phyloP scores from a whole-genome alignment of 306 rosid species.

The Trifolium repens region DNA sequence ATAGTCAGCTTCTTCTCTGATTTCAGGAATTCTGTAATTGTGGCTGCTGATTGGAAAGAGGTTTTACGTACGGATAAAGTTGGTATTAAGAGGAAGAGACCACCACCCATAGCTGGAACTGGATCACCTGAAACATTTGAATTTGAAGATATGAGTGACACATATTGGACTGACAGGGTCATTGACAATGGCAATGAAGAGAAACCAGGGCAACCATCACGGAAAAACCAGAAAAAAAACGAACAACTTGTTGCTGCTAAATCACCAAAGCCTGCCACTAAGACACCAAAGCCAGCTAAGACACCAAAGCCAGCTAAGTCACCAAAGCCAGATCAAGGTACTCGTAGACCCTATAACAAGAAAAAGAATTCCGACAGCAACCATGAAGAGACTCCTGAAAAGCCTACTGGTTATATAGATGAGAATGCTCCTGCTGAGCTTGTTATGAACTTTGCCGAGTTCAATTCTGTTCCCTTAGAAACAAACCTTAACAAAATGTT shows the following conservation, averaged over 20 bases:
- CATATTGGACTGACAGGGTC: constrained; percentile 95
- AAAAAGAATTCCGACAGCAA: constrained; percentile 59
- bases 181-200: constrained; percentile 85
- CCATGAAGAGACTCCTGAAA: constrained; percentile 53
- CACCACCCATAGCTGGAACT: constrained; percentile 39
- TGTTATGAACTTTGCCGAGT: constrained; percentile 87
- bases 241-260: constrained; percentile 53
- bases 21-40: constrained; percentile 68
- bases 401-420: constrained; percentile 69
- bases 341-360: constrained; percentile 75
- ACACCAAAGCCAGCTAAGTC: constrained; percentile 40
- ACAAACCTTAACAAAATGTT: constrained; percentile 78
- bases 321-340: constrained; percentile 63
- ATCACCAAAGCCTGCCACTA: constrained; percentile 47
- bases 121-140: constrained; percentile 79
- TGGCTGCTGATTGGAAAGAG: constrained; percentile 52
- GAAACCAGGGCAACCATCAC: constrained; percentile 59
- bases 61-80: constrained; percentile 47
- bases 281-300: background rate
- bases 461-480: constrained; percentile 81
- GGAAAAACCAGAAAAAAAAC: constrained; percentile 60
- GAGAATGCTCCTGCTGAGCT: constrained; percentile 88
- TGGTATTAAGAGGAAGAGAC: constrained; percentile 66
- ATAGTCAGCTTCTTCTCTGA: constrained; percentile 80
- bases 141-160: constrained; percentile 94